A percentile compares a stretch with the other conserved stretches of the same genome.
phyloP scores from a whole-genome alignment of 345 rosid genomes.

The Geranium brycei region DNA sequence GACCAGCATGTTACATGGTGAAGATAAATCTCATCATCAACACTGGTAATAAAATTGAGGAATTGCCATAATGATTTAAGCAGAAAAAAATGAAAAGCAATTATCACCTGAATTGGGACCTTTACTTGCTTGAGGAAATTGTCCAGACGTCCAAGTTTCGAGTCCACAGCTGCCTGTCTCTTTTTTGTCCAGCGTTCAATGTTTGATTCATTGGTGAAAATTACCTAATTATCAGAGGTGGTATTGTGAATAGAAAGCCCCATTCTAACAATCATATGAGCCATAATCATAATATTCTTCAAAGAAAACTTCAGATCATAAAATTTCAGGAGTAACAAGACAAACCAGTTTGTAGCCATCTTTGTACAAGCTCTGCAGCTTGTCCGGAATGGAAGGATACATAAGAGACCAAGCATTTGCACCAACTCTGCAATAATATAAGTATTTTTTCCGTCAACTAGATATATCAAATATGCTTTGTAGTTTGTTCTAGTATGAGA shows the following conservation, averaged over 20 bases:
- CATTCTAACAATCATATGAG: background rate
- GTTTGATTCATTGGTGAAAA: slow-evolving; percentile 92
- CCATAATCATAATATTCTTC: background rate
- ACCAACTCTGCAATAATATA: slow-evolving; percentile 47
- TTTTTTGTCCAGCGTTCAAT: slow-evolving; percentile 96
- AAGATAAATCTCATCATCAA: too few species aligned
- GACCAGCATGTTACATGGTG: too few species aligned
- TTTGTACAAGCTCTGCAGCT: slow-evolving; percentile 53
- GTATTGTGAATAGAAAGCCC: too few species aligned
- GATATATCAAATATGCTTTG: too few species aligned
- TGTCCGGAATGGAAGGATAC: slow-evolving; percentile 81
- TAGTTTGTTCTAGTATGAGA: too few species aligned
- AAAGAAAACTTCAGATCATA: background rate
- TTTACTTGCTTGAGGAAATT: slow-evolving; percentile 55
- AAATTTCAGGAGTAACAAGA: background rate
- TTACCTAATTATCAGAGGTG: slow-evolving; percentile 36
- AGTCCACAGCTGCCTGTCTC: slow-evolving; percentile 84
- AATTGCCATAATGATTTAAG: too few species aligned
- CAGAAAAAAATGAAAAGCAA: too few species aligned
- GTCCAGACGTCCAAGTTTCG: slow-evolving; percentile 77
- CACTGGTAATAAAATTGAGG: too few species aligned
- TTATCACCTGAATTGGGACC: slow-evolving; percentile 78
- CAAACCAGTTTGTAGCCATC: slow-evolving; percentile 87
- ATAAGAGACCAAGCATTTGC: slow-evolving; percentile 90
- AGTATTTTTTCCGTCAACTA: background rate